phyloP scores from a whole-genome alignment of 345 rosid species.

The Balakata baccata region DNA sequence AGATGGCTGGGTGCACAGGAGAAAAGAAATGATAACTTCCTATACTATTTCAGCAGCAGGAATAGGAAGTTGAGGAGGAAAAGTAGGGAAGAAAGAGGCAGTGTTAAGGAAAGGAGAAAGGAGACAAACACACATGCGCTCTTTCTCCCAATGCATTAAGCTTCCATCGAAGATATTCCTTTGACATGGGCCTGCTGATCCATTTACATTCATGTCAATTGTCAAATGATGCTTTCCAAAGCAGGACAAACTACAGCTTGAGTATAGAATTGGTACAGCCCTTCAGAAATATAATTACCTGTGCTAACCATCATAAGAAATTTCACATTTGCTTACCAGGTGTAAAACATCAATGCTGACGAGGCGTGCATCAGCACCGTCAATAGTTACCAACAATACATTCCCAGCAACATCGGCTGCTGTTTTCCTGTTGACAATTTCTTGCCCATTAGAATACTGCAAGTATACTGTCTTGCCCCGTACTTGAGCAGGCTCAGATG shows the following conservation, averaged over 20 bases:
- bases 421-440: slow-evolving; percentile 95
- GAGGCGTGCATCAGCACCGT: slow-evolving; percentile 90
- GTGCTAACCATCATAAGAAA: slow-evolving; percentile 28
- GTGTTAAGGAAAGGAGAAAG: slow-evolving; percentile 98
- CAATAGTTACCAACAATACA: slow-evolving; percentile 85
- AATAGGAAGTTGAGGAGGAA: slow-evolving; percentile 71
- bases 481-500: slow-evolving; percentile 98
- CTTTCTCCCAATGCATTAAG: slow-evolving; percentile 98
- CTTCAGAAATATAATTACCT: slow-evolving; percentile 39
- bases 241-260: slow-evolving; percentile 75
- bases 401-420: slow-evolving; percentile 97
- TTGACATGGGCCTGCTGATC: slow-evolving; percentile 99
- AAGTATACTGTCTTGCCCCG: slow-evolving; percentile 98
- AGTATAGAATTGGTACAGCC: slow-evolving; percentile 40
- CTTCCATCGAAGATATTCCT: slow-evolving; percentile 99
- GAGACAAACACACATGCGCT: slow-evolving; percentile 98
- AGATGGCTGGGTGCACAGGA: slow-evolving; percentile 29
- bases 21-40: slow-evolving; percentile 32
- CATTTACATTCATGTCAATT: slow-evolving; percentile 94
- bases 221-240: slow-evolving; percentile 64
- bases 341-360: slow-evolving; percentile 98
- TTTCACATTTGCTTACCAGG: slow-evolving; percentile 59
- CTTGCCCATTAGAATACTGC: slow-evolving; percentile 97
- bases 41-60: slow-evolving; percentile 40
- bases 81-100: slow-evolving; percentile 84